Evolutionary conservation across 805 yeast species (phyloP).

Genomic region (Clavispora santaluciae): DNA sequence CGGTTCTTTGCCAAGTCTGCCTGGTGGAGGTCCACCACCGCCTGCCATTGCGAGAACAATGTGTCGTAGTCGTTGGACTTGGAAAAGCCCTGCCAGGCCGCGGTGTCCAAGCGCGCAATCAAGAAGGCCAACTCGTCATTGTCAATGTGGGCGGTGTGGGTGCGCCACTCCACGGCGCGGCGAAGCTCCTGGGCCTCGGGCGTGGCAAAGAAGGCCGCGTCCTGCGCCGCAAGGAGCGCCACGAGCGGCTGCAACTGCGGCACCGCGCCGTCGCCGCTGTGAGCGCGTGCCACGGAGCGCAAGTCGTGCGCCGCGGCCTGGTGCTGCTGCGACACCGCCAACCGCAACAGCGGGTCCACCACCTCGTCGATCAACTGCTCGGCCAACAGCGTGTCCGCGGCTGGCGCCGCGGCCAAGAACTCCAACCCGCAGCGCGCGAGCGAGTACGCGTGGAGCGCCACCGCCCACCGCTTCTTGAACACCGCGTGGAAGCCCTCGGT

Average conservation of each 20-base stretch:
- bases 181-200: conserved; percentile 23
- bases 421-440: conserved; percentile 60
- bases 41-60: conserved; percentile 62
- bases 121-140: conserved; percentile 70
- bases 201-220: conserved; percentile 32
- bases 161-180: conserved; percentile 44
- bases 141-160: conserved; percentile 53
- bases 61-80: conserved; percentile 50
- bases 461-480: conserved; percentile 51
- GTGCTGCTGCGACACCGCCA: conserved; percentile 43
- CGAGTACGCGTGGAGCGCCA: conserved; percentile 49
- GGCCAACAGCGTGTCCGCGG: conserved; percentile 36
- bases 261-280: conserved; percentile 27
- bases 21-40: conserved; percentile 57
- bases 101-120: conserved; percentile 38
- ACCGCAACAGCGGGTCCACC: conserved; percentile 63
- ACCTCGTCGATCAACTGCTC: conserved; percentile 52
- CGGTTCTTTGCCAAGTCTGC: conserved; percentile 46
- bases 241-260: conserved; percentile 37
- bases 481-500: conserved; percentile 49
- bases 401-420: conserved; percentile 30
- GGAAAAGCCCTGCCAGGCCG: conserved; percentile 20
- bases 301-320: conserved; percentile 38
- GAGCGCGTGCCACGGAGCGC: conserved; percentile 43
- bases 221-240: conserved; percentile 33